These are phyloP conservation scores for Phaeosphaeria sp. DNA, from an alignment of 2,329 filamentous ascomycete genomes.

Conservation along the genomic window DNA sequence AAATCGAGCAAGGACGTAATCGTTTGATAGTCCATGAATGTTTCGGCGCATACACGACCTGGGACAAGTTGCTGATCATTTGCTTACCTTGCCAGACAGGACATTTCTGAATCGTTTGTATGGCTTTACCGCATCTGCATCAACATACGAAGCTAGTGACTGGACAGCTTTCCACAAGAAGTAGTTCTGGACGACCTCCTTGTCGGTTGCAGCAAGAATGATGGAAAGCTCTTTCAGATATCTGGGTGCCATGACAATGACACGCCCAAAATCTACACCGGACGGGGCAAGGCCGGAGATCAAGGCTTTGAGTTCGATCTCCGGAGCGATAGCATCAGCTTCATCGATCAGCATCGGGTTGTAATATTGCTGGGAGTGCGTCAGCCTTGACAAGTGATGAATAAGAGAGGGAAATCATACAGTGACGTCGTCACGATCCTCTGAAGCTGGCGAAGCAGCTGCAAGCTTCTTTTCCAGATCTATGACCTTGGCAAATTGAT, in stretches of 20 bases:
- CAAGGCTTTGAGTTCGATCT: slow-evolving; percentile 62
- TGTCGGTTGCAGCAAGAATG: slow-evolving; percentile 61
- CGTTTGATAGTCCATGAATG: too few species aligned
- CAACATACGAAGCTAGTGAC: slow-evolving; percentile 60
- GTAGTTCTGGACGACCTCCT: slow-evolving; percentile 66
- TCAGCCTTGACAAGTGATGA: background rate
- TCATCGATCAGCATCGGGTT: slow-evolving; percentile 68
- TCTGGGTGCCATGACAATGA: slow-evolving; percentile 66
- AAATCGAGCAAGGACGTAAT: too few species aligned
- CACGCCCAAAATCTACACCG: slow-evolving; percentile 57
- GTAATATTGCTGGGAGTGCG: slow-evolving; percentile 60
- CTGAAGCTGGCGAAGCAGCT: slow-evolving; percentile 63
- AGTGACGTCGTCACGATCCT: slow-evolving; percentile 67
- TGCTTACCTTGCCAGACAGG: slow-evolving; percentile 60
- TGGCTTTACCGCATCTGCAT: slow-evolving; percentile 66
- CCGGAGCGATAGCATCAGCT: slow-evolving; percentile 62
- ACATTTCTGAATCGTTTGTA: slow-evolving; percentile 67
- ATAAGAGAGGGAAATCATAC: slow-evolving; percentile 4
- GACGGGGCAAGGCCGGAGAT: slow-evolving; percentile 61
- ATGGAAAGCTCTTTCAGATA: slow-evolving; percentile 66
- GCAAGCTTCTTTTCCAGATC: slow-evolving; percentile 69
- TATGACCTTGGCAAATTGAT: slow-evolving; percentile 44
- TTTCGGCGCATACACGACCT: too few species aligned
- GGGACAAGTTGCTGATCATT: background rate
- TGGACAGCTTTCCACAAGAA: slow-evolving; percentile 70